These are phyloP conservation scores for Rachicladosporium sp. DNA, from an alignment of 2,329 filamentous ascomycete species.

Conservation along the genomic window DNA sequence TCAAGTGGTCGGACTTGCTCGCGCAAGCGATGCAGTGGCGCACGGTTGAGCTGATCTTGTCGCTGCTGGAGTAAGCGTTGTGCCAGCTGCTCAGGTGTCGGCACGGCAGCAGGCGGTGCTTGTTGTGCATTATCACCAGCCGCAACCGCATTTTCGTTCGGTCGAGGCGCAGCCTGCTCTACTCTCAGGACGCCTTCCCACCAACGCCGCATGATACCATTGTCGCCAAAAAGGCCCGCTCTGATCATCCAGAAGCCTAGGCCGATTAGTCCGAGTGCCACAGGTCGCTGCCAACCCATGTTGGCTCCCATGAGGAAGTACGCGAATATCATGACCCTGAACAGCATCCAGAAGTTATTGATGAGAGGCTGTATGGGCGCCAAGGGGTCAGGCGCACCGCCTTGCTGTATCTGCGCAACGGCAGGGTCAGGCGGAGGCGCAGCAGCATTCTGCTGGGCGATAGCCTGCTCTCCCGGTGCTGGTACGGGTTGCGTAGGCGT, in stretches of 20 bases:
- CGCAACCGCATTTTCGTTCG: slow-evolving; percentile 3
- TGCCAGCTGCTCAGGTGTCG: slow-evolving; percentile 31
- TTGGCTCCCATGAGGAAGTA: slow-evolving; percentile 44
- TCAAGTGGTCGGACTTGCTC: slow-evolving; percentile 37
- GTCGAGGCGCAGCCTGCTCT: slow-evolving; percentile 6
- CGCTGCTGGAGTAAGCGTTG: slow-evolving; percentile 25
- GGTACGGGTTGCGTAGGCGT: slow-evolving; percentile 5
- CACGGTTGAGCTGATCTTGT: slow-evolving; percentile 10
- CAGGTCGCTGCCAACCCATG: slow-evolving; percentile 30
- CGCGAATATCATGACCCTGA: slow-evolving; percentile 46
- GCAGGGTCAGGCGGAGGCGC: slow-evolving; percentile 3
- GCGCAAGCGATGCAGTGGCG: slow-evolving; percentile 14
- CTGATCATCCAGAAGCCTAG: slow-evolving; percentile 30
- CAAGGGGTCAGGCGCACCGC: slow-evolving; percentile 1
- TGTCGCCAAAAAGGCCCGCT: slow-evolving; percentile 30
- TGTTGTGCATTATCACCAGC: slow-evolving; percentile 1
- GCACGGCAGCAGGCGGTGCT: slow-evolving; percentile 14
- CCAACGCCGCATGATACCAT: slow-evolving; percentile 27
- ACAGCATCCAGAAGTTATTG: slow-evolving; percentile 42
- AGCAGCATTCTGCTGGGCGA: background rate
- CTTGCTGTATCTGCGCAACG: slow-evolving; percentile 6
- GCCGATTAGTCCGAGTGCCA: slow-evolving; percentile 29
- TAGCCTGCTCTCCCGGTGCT: too few species aligned
- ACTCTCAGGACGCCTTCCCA: slow-evolving; percentile 31
- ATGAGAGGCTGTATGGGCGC: slow-evolving; percentile 24